Conservation (phyloP, 2,329 filamentous ascomycete species). For the Fusarium sp. region DNA sequence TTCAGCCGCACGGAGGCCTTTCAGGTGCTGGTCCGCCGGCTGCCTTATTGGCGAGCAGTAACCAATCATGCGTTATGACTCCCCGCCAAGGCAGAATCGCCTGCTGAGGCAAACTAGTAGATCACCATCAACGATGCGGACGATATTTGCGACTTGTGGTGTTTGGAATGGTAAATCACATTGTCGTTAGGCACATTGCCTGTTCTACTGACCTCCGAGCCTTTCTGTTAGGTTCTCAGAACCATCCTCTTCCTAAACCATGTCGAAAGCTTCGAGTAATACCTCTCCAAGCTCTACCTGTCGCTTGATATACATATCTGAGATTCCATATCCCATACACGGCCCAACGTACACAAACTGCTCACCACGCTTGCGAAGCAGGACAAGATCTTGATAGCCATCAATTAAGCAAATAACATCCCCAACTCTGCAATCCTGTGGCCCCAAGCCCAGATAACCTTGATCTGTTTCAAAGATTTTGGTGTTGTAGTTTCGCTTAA, state of each 20-base stretch:
- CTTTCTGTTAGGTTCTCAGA: no score
- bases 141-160: no score
- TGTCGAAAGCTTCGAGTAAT: background rate
- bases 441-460: conserved; percentile 1
- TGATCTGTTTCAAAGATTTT: background rate
- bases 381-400: conserved; percentile 4
- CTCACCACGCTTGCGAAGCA: background rate
- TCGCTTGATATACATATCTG: conserved; percentile 5
- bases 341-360: background rate
- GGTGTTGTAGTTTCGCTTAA: conserved; percentile 4
- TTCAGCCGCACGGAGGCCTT: background rate
- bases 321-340: conserved; percentile 1
- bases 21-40: background rate
- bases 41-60: background rate
- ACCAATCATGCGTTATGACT: background rate
- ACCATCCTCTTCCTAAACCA: background rate
- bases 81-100: background rate
- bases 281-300: background rate
- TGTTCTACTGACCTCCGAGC: background rate
- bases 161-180: no score
- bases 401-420: background rate
- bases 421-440: background rate
- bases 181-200: background rate
- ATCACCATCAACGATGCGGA: no score
- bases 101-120: background rate